phyloP scores from a whole-genome alignment of 1,284 basidiomycete species.

The Microbotryomycetes sp. region DNA sequence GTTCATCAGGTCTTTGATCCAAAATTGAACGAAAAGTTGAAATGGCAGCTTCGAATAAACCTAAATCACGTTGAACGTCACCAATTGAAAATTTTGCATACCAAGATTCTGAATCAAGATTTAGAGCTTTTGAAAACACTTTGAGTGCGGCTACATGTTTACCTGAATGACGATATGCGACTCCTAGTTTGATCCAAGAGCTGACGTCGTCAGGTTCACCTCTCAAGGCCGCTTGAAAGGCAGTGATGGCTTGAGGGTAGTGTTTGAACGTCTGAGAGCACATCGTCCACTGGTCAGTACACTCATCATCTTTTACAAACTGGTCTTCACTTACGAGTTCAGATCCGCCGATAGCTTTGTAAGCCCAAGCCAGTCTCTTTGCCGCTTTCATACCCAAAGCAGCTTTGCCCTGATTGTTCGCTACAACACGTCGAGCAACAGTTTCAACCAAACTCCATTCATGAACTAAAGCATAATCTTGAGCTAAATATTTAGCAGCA shows the following conservation, averaged over 20 bases:
- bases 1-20: constrained; percentile 50
- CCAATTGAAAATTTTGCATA: constrained; percentile 76
- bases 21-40: constrained; percentile 59
- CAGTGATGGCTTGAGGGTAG: constrained; percentile 69
- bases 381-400: constrained; percentile 49
- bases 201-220: constrained; percentile 68
- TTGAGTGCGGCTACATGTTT: constrained; percentile 85
- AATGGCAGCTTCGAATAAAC: constrained; percentile 69
- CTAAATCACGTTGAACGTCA: constrained; percentile 74
- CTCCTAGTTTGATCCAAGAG: constrained; percentile 84
- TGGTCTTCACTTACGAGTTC: constrained; percentile 61
- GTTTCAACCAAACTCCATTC: constrained; percentile 97
- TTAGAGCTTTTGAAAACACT: constrained; percentile 66
- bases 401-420: constrained; percentile 41
- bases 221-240: constrained; percentile 81
- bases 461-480: constrained; percentile 82
- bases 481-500: constrained; percentile 75
- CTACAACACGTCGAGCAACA: constrained; percentile 82
- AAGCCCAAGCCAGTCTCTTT: constrained; percentile 83
- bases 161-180: constrained; percentile 82
- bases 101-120: constrained; percentile 69
- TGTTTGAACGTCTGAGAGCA: constrained; percentile 60
- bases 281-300: background rate
- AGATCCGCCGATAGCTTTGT: constrained; percentile 92
- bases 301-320: too few relatives aligned